Conservation (phyloP, 331 rosid genomes). For the Erythrophleum ivorense region DNA sequence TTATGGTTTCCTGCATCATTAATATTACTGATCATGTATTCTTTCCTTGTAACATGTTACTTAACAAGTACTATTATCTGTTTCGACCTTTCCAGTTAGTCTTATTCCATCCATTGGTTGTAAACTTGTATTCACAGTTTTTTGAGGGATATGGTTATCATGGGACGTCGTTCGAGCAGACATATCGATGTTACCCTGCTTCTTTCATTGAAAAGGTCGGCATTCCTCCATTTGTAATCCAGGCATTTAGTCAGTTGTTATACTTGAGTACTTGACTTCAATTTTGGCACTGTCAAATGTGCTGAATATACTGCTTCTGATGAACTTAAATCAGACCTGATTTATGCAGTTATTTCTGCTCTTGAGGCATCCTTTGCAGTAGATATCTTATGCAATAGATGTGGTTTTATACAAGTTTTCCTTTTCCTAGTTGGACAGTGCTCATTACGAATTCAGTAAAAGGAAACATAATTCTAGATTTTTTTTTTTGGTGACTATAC, state of each 20-base stretch:
- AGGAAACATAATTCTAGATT: neutral
- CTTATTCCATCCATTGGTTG: constrained; percentile 26
- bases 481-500: neutral
- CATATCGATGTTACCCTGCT: constrained; percentile 93
- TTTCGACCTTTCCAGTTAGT: neutral
- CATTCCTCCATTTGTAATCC: neutral
- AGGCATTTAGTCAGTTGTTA: neutral
- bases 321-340: constrained; percentile 16
- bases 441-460: constrained; percentile 1
- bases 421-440: neutral
- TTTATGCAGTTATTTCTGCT: neutral
- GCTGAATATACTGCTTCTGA: constrained; percentile 22
- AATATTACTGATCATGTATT: neutral
- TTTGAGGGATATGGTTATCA: constrained; percentile 92
- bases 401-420: constrained; percentile 3
- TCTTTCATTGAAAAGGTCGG: constrained; percentile 94
- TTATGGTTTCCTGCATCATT: constrained; percentile 6
- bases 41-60: neutral
- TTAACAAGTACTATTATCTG: neutral
- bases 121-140: constrained; percentile 57
- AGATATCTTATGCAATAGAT: neutral
- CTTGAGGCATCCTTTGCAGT: neutral
- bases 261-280: neutral
- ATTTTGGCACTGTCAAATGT: constrained; percentile 20
- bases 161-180: constrained; percentile 95